Conservation (phyloP, 352 stramenopile species). For the Phytopythium vexans region DNA sequence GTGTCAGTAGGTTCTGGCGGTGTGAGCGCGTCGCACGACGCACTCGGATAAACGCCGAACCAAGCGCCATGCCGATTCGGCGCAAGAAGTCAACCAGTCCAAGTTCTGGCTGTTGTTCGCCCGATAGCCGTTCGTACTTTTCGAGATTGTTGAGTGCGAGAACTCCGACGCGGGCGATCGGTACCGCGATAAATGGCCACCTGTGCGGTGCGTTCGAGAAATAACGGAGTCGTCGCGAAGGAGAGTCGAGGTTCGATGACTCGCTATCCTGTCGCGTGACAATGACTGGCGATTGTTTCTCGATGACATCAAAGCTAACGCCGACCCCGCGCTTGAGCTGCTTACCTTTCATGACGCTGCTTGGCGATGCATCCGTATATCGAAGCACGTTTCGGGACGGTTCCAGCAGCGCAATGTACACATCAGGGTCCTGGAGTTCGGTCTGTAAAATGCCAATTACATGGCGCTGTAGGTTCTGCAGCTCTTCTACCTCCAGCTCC, state of each 20-base stretch:
- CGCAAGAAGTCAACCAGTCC: constrained; percentile 75
- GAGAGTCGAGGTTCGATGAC: not conserved
- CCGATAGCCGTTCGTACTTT: constrained; percentile 33
- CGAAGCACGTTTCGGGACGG: constrained; percentile 34
- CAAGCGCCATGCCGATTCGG: constrained; percentile 24
- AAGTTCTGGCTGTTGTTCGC: constrained; percentile 55
- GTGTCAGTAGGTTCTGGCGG: constrained; percentile 9
- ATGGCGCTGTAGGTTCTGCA: constrained; percentile 27
- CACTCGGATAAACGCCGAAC: constrained; percentile 8
- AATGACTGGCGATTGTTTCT: constrained; percentile 36
- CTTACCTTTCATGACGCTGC: constrained; percentile 62
- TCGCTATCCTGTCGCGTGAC: constrained; percentile 20
- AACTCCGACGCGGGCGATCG: constrained; percentile 40
- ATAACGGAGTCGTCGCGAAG: constrained; percentile 20
- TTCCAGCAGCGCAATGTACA: constrained; percentile 68
- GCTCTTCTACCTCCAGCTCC: constrained; percentile 43
- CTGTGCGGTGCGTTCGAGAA: constrained; percentile 33
- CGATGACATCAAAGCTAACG: constrained; percentile 51
- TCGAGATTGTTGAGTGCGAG: constrained; percentile 66
- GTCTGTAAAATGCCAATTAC: constrained; percentile 32
- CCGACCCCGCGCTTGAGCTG: constrained; percentile 49
- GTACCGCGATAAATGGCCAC: constrained; percentile 70
- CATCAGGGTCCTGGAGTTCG: constrained; percentile 29
- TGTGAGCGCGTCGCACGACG: constrained; percentile 7
- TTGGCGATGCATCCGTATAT: constrained; percentile 50